phyloP scores from a whole-genome alignment of 2,329 filamentous ascomycete species.

The Aspergillus puulaauensis region DNA sequence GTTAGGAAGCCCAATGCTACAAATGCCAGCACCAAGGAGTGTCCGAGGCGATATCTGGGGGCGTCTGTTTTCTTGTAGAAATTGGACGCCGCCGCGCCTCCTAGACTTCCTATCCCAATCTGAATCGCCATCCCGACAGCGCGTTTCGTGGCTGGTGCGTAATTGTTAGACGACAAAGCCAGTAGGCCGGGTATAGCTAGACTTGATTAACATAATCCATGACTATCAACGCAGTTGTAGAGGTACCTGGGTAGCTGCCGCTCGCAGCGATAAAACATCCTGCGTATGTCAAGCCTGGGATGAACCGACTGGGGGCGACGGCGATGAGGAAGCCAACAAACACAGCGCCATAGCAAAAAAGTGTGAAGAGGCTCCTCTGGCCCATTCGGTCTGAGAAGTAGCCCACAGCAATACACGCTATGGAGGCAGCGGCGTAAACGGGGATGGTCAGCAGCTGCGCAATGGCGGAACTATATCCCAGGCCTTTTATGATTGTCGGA shows the following conservation, averaged over 20 bases:
- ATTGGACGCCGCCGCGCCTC: constrained; percentile 12
- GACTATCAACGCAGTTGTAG: constrained; percentile 24
- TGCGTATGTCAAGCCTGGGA: constrained; percentile 47
- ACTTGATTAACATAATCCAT: neutral
- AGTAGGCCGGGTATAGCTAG: constrained; percentile 45
- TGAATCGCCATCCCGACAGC: constrained; percentile 64
- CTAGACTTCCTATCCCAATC: constrained; percentile 59
- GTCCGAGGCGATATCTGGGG: constrained; percentile 14
- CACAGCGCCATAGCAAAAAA: constrained; percentile 37
- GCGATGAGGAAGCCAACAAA: constrained; percentile 52
- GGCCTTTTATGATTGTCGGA: constrained; percentile 42
- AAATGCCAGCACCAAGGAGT: constrained; percentile 13
- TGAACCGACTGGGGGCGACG: constrained; percentile 33
- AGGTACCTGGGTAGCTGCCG: constrained; percentile 16
- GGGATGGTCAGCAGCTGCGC: constrained; percentile 43
- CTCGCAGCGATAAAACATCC: constrained; percentile 46
- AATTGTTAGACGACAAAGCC: constrained; percentile 54
- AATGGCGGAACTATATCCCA: constrained; percentile 40
- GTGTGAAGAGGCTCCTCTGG: constrained; percentile 55
- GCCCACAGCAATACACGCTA: constrained; percentile 45
- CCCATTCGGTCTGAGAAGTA: constrained; percentile 57
- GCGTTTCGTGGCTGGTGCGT: constrained; percentile 56
- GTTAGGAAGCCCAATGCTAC: constrained; percentile 8
- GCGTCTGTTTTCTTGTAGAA: constrained; percentile 14
- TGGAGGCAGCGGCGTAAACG: constrained; percentile 40